Evolutionary conservation across 805 yeast species (phyloP).

Genomic region (Candida germanica): DNA sequence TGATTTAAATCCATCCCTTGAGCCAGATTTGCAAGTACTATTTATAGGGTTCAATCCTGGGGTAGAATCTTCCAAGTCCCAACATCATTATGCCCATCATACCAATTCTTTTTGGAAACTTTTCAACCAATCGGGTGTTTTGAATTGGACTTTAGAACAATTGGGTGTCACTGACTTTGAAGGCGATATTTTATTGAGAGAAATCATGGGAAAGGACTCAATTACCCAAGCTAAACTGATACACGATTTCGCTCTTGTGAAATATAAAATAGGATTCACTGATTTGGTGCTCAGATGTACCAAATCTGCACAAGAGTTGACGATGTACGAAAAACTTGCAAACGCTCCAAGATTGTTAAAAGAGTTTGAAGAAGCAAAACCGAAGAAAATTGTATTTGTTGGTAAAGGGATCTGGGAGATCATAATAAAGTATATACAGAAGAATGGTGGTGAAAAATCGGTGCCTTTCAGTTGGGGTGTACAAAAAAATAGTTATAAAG

Average conservation of each 20-base stretch:
- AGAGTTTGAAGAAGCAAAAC: constrained; percentile 38
- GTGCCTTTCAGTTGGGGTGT: constrained; percentile 54
- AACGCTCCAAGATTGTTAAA: constrained; percentile 52
- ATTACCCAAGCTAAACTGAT: constrained; percentile 17
- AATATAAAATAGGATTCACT: constrained; percentile 61
- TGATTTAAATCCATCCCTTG: constrained; percentile 26
- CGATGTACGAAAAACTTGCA: constrained; percentile 47
- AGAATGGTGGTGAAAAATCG: constrained; percentile 22
- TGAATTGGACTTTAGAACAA: constrained; percentile 19
- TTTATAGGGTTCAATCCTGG: constrained; percentile 79
- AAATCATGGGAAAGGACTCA: constrained; percentile 10
- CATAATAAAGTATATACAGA: constrained; percentile 36
- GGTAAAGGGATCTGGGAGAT: constrained; percentile 78
- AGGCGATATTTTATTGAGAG: constrained; percentile 9
- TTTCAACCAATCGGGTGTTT: constrained; percentile 49
- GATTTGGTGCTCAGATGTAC: constrained; percentile 69
- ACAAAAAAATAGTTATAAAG: constrained; percentile 22
- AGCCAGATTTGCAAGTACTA: constrained; percentile 32
- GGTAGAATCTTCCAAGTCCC: constrained; percentile 52
- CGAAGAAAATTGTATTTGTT: constrained; percentile 52
- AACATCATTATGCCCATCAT: constrained; percentile 72
- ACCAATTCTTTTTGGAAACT: constrained; percentile 69
- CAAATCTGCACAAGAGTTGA: constrained; percentile 51
- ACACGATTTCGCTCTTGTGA: constrained; percentile 42
- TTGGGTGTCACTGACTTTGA: constrained; percentile 1